phyloP scores from a whole-genome alignment of 768 basidiomycete species.

The Xerocomellus chrysenteron region DNA sequence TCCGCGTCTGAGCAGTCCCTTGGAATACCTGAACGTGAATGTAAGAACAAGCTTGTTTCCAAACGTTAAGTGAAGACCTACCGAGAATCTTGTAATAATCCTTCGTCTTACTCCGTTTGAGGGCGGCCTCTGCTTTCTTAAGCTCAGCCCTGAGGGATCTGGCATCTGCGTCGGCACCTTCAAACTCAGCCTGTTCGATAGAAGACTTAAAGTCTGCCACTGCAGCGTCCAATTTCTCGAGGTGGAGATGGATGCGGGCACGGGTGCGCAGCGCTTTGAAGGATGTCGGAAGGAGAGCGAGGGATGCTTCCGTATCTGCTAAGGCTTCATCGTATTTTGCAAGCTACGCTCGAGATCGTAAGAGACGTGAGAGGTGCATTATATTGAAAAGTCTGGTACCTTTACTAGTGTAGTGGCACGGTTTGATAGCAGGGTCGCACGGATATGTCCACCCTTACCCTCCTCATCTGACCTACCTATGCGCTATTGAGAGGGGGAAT shows the following conservation, averaged over 20 bases:
- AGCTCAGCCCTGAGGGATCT: conserved; percentile 63
- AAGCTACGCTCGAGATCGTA: conserved; percentile 42
- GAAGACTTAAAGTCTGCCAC: conserved; percentile 79
- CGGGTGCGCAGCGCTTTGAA: conserved; percentile 89
- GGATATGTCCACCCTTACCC: conserved; percentile 76
- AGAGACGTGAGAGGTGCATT: not conserved
- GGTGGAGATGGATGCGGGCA: conserved; percentile 71
- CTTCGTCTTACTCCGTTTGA: conserved; percentile 88
- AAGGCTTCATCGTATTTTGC: conserved; percentile 67
- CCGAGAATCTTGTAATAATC: conserved; percentile 84
- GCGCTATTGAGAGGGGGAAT: conserved; percentile 39
- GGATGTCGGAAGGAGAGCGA: conserved; percentile 58
- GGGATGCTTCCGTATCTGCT: conserved; percentile 65
- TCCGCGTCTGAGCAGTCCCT: conserved; percentile 66
- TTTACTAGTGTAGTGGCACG: conserved; percentile 81
- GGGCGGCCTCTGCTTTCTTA: conserved; percentile 75
- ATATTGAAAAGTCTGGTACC: conserved; percentile 36
- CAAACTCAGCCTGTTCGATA: conserved; percentile 66
- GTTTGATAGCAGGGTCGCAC: conserved; percentile 78
- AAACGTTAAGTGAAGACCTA: conserved; percentile 3
- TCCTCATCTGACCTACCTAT: conserved; percentile 70
- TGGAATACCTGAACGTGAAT: conserved; percentile 30
- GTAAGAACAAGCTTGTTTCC: not conserved
- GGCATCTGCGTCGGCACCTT: conserved; percentile 63
- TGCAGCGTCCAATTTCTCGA: conserved; percentile 71